Evolutionary conservation across 257 asterid genomes (phyloP).

Genomic region (Nicotiana undulata): DNA sequence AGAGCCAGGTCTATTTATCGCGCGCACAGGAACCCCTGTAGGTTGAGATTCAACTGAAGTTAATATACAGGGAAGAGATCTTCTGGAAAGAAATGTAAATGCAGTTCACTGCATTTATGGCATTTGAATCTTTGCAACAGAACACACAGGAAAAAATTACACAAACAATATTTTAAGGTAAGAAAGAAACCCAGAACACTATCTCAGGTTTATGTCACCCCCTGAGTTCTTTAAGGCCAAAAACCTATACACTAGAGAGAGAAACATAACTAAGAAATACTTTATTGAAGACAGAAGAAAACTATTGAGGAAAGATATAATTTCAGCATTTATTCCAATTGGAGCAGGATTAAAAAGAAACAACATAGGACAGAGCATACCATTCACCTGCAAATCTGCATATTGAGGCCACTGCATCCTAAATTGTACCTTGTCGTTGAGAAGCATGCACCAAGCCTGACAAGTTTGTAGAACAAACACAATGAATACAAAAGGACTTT

Average conservation of each 20-base stretch:
- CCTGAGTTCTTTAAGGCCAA: neutral
- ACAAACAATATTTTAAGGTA: neutral
- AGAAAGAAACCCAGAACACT: neutral
- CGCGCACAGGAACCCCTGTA: conserved; percentile 82
- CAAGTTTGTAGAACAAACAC: conserved; percentile 11
- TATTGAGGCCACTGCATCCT: conserved; percentile 98
- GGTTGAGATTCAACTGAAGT: conserved; percentile 14
- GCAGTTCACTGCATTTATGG: neutral
- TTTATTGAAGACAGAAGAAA: neutral
- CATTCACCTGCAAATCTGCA: conserved; percentile 90
- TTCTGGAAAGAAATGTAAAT: neutral
- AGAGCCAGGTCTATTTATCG: conserved; percentile 84
- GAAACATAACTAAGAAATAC: neutral
- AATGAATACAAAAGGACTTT: conserved; percentile 3
- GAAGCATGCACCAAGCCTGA: conserved; percentile 97
- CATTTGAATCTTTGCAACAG: neutral
- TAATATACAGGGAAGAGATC: neutral
- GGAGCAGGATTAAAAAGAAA: neutral
- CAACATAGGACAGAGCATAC: conserved; percentile 33
- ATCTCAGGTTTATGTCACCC: neutral
- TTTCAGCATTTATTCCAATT: neutral
- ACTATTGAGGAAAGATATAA: neutral
- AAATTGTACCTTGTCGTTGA: conserved; percentile 85
- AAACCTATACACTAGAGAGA: neutral
- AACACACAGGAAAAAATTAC: neutral